Evolutionary conservation across 495 filamentous ascomycete species (phyloP), one percentile per base, ranked within the genome.

Genomic region (Hypoxylon perforatum): DNA sequence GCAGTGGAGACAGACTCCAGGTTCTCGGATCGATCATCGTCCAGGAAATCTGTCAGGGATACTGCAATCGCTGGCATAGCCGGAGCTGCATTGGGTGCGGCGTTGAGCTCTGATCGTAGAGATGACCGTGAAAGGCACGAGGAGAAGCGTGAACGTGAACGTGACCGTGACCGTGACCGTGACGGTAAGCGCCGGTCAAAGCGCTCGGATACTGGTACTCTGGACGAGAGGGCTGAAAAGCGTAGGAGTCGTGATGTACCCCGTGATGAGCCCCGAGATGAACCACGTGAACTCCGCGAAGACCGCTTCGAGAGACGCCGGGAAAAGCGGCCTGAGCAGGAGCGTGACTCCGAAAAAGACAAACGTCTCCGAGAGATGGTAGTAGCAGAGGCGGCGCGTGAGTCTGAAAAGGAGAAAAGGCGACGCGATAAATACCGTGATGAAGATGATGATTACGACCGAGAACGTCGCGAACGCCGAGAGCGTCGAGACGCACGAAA

Each of bases 1-100:
- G 72, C 80, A 52, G 73, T 74, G 25, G 73, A 73, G 3, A 53
- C 57, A 18, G 73, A 73, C 23, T 63, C 75, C 25, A 67, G 53
- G 38, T 67, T 52, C 36, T 57, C 70, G 58, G 63, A 69, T 15
- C 72, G 70, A 30, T 70, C 79, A 5, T 75, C 75, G 30, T 76
- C 79, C 11, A 65, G 67, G 48, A 68, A 46, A 48, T 73, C 74
- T 23, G 77, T 82, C 75, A 77, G 73, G 47, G 79, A 76, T 18
- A 78, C 80, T 61, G 82, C 80, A 18, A 78, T 80, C 36, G 79
- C 78, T n/a, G 84, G 81, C 25, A 75, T 81, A 39, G 73, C 83
- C 61, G 84, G 78, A 42, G 82, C 77, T 33, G 79, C 79, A 30
- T 76, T 77, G 23, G 81, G 77, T 33, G 76, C 78, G 14, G 72